Base-by-base conservation (phyloP, 2,329 filamentous ascomycete species). In the Cordyceps cicadae region DNA sequence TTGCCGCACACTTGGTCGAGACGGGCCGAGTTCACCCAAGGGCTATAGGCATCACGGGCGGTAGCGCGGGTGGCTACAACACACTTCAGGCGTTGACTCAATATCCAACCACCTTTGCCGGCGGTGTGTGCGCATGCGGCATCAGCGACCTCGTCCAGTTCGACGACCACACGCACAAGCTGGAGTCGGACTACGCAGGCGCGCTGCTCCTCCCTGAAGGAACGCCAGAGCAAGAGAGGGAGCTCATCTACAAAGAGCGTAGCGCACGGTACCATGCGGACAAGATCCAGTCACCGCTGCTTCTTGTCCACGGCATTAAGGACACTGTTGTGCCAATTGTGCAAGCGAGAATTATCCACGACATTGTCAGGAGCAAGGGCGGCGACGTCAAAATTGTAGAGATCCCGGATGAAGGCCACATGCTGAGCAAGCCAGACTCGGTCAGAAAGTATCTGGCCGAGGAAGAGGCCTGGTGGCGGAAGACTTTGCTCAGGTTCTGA, bases 311-410 rank as follows among this genome's bases (percentile, higher is more conserved):
- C 24, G 84, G 84, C 0, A 75, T 74, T 2, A 71, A 71, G 4
- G 85, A 87, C 65, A 78, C 77, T 46, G 77, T 87, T 1, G 84
- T 86, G 17, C 84, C 83, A 0, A 68, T 81, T n/a, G 74, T 76
- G 17, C 84, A 87, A 67, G 80, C 81, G 3, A 70, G 75, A 37
- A 75, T 79, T 57, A 81, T 87, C 68, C 76, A 79, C 11, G 69
- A 70, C 46, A 74, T 74, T n/a, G 72, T 83, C 24, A 68, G 69
- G 56, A 65, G 68, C 11, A 72, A 70, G 2, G 78, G 76, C 0
- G 72, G 75, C 1, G 70, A 79, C 29, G 79, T 82, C 5, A 72
- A 75, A 60, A 67, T 83, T 3, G 71, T 82, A 17, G 71, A 80
- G 32, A 76, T 78, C 37, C 70, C 75, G 3, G 78, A 76, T 2